Evolutionary conservation across 2,329 filamentous ascomycete species (phyloP).

Genomic region (Peltaster fructicola): DNA sequence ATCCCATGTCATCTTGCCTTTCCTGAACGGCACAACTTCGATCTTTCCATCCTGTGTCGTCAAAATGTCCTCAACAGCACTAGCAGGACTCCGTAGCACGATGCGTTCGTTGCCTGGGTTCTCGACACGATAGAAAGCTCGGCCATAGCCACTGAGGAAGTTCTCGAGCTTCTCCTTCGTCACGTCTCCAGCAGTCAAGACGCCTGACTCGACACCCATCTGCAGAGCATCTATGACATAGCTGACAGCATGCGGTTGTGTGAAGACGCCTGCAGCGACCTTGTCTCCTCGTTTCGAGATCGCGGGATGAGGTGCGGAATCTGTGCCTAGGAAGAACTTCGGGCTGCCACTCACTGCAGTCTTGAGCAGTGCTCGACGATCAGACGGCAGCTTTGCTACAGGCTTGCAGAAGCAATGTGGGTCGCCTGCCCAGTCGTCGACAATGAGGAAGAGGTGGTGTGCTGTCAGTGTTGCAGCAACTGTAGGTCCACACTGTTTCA

Average conservation of each 20-base stretch:
- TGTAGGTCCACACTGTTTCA: conserved; percentile 55
- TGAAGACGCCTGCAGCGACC: conserved; percentile 60
- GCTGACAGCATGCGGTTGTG: conserved; percentile 52
- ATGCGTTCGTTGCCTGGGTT: conserved; percentile 33
- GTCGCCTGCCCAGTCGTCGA: conserved; percentile 52
- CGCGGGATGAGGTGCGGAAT: conserved; percentile 52
- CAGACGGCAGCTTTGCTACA: conserved; percentile 44
- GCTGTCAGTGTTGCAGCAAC: conserved; percentile 73
- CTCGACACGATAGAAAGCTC: conserved; percentile 38
- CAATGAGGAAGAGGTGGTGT: conserved; percentile 67
- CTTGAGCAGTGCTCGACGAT: conserved; percentile 54
- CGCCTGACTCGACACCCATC: conserved; percentile 38
- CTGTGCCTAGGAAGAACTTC: conserved; percentile 61
- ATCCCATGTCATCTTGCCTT: conserved; percentile 43
- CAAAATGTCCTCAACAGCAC: conserved; percentile 37
- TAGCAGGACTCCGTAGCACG: conserved; percentile 37
- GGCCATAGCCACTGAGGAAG: conserved; percentile 40
- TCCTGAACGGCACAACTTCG: conserved; percentile 48
- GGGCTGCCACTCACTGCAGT: conserved; percentile 40
- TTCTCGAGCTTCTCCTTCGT: conserved; percentile 36
- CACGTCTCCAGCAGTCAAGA: conserved; percentile 36
- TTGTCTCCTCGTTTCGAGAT: conserved; percentile 39
- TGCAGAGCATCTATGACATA: conserved; percentile 49
- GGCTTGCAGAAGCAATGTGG: conserved; percentile 70
- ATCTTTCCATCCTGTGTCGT: conserved; percentile 33